Evolutionary conservation across 108 stramenopile species (phyloP).

Genomic region (Skeletonema marinoi): DNA sequence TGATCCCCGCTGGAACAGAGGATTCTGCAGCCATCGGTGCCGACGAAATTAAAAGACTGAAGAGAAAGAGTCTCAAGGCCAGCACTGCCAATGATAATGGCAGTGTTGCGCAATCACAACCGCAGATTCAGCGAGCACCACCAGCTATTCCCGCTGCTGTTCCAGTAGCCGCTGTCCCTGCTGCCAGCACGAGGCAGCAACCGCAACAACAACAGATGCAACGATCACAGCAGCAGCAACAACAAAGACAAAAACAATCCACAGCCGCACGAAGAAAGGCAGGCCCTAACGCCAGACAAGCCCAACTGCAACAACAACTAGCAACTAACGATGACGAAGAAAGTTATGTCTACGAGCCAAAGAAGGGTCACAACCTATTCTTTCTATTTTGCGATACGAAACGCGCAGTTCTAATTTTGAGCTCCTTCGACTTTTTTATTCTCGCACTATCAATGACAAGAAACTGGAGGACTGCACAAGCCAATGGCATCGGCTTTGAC

Average conservation of each 20-base stretch:
- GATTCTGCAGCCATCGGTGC: not conserved
- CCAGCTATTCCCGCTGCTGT: not conserved
- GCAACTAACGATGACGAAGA: not conserved
- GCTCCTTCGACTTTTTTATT: not conserved
- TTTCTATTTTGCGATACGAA: conserved; percentile 2
- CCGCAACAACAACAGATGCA: not conserved
- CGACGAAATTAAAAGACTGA: not conserved
- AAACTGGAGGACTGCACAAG: not conserved
- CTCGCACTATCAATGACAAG: not conserved
- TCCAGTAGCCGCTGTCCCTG: not conserved
- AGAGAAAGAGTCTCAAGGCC: not conserved
- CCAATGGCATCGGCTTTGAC: not conserved
- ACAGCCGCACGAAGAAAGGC: not conserved
- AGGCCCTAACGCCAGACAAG: not conserved
- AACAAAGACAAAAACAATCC: not conserved
- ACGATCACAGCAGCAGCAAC: not conserved
- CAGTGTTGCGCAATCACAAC: not conserved
- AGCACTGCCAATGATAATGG: not conserved
- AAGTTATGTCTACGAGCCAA: not conserved
- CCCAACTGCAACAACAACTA: not conserved
- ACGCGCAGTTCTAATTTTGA: not conserved
- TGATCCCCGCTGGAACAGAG: not conserved
- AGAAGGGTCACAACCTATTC: conserved; percentile 1
- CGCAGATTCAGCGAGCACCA: too few species aligned
- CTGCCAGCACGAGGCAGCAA: not conserved